Base-by-base conservation (phyloP, 495 filamentous ascomycete species). In the Aspergillus homomorphus region DNA sequence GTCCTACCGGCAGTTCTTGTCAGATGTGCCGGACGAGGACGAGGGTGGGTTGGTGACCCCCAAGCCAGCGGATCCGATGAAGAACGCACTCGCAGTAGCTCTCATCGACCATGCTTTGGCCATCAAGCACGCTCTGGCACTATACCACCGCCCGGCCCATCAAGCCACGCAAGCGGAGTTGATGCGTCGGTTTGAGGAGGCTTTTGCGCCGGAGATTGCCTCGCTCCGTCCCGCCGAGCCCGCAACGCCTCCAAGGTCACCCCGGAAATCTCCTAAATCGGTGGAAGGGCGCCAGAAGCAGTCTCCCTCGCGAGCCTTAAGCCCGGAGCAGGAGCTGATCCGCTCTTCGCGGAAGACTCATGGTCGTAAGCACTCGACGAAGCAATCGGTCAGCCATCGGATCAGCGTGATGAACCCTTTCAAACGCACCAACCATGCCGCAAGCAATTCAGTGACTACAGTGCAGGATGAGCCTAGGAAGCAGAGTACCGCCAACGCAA, bases 21-120 rank as follows among this genome's bases (percentile, higher is more conserved):
- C 87, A 3, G 75, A 70, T 58, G 57, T 68, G 63, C 74, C 76
- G 33, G 76, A 81, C 4, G 70, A 75, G 26, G 69, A 82, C n/a
- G 76, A 56, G 70, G 78, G 33, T 62, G 73, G 14, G 73, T 81
- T 57, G 20, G 59, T 45, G 61, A 62, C 62, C 0, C 67, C 68
- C 0, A 68, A 72, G 48, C 67, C 71, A 44, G 68, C 89, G 8
- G 81, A 86, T 62, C 82, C 85, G 1, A 80, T 96, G 71, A 84
- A 93, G 62, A 91, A 87, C 61, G 91, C 95, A 19, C 84, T 98
- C 53, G 87, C 86, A 60, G 87, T 90, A 58, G 90, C 91, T 19
- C 79, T 98, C 43, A 80, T 95, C 51, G 94, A 98, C 66, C 92
- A 98, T 66, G 91, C 91, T 4, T 80, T 92, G 44, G 84, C 87